Evolutionary conservation across 2,329 filamentous ascomycete genomes (phyloP), one percentile per base, ranked within the genome.

Genomic region (Tolypocladium inflatum): DNA sequence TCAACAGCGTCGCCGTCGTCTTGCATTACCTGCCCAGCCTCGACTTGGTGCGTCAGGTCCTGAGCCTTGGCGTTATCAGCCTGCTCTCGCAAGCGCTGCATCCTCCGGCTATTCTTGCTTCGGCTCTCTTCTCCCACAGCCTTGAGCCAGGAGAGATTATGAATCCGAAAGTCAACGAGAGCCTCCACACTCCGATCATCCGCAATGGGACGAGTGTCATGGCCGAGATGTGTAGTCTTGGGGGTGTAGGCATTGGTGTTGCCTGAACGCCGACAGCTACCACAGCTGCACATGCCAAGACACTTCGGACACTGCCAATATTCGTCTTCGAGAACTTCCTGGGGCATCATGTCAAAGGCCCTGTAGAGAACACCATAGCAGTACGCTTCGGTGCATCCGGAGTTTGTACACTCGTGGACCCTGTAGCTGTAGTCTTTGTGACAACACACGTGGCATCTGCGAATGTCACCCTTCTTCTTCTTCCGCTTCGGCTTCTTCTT

Each of bases 281-380:
- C 89, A 66, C 92, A 97, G 63, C 92, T 95, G 77, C 94, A 99
- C 42, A 93, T 90, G 21, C 86, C 85, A 26, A 83, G 78, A 69
- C 94, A 99, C 67, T 87, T 90, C 0, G 94, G 94, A 63, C 94
- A 99, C 66, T 88, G 83, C 93, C 94, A 99, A 54, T 86, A 78
- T 62, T 86, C 83, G 62, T 90, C 81, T 68, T 95, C 86, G 81
- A 97, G 87, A 1, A 92, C 84, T 23, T 84, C 79, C 65, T 93
- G 85, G 0, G 94, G 94, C 82, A 91, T 88, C 69, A 91, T 83
- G 70, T 97, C 93, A 67, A 96, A 96, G 0, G 90, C 92, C 57
- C 94, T 82, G 73, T 91, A 97, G 2, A 99, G 79, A 19, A 88
- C 88, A n/a, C 93, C 93, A 68, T 95, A 99, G 71, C 94, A 97